These are phyloP conservation scores for Fusarium sp. DNA, from an alignment of 2,329 filamentous ascomycete genomes.

Conservation along the genomic window DNA sequence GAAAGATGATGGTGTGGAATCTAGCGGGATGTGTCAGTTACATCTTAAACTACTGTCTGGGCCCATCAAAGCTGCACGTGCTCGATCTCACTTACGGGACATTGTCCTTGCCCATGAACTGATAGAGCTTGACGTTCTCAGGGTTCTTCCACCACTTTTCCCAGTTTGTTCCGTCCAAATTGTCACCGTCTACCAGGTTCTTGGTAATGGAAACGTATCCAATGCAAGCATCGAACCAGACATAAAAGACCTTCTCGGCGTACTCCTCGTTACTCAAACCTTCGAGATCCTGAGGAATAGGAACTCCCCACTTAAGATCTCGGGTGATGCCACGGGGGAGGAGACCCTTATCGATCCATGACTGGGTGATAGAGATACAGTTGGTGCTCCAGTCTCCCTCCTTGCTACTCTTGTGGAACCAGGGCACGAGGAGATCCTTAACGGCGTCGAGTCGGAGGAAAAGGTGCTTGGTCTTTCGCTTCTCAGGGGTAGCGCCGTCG, in stretches of 20 bases:
- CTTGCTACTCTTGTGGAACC: constrained; percentile 78
- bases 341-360: constrained; percentile 85
- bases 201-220: constrained; percentile 96
- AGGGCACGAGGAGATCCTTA: constrained; percentile 79
- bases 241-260: constrained; percentile 81
- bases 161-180: constrained; percentile 73
- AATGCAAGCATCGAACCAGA: constrained; percentile 93
- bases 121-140: constrained; percentile 87
- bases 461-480: constrained; percentile 87
- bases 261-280: constrained; percentile 66
- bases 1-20: constrained; percentile 88
- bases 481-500: constrained; percentile 82
- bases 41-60: background rate
- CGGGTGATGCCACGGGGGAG: constrained; percentile 89
- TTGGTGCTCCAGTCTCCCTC: constrained; percentile 83
- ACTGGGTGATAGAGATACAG: constrained; percentile 78
- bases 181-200: constrained; percentile 75
- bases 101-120: constrained; percentile 88
- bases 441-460: constrained; percentile 89
- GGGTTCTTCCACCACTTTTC: constrained; percentile 95
- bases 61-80: background rate
- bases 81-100: constrained; percentile 62
- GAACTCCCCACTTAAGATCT: constrained; percentile 89
- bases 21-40: constrained; percentile 24
- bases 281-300: constrained; percentile 60